phyloP scores from a whole-genome alignment of 495 filamentous ascomycete species.

The Trichoderma virens region DNA sequence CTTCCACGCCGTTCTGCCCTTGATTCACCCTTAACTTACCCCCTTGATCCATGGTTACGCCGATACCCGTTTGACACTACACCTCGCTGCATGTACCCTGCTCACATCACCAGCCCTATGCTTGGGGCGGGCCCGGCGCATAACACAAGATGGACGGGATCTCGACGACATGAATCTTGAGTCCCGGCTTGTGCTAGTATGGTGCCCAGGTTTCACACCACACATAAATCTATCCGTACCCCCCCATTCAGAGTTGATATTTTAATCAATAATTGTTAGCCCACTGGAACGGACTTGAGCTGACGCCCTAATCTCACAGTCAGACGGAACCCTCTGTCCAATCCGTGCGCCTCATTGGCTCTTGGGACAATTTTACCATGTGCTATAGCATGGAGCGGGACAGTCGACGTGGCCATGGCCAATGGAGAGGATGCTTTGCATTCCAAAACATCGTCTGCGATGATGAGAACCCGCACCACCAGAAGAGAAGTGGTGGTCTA shows the following conservation, averaged over 20 bases:
- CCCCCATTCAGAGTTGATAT: not conserved
- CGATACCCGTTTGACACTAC: not conserved
- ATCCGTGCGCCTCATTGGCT: conserved; percentile 75
- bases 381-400: conserved; percentile 75
- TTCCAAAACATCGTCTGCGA: conserved; percentile 82
- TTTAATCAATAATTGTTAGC: not conserved
- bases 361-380: conserved; percentile 85
- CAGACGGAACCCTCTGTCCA: conserved; percentile 57
- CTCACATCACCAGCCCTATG: not conserved
- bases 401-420: conserved; percentile 54
- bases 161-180: not conserved
- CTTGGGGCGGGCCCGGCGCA: not conserved
- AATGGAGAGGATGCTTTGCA: conserved; percentile 78
- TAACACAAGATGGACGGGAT: not conserved
- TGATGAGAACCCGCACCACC: conserved; percentile 41
- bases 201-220: not conserved
- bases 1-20: not conserved
- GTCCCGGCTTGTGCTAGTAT: not conserved
- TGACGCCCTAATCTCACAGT: conserved; percentile 34
- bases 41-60: not conserved
- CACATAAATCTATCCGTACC: not conserved
- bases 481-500: conserved; percentile 65
- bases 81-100: not conserved
- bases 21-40: not conserved
- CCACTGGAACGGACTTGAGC: not conserved